A percentile compares a stretch with the other conserved stretches of the same genome.
phyloP scores from a whole-genome alignment of 768 basidiomycete species.

The Gelatoporia subvermispora region DNA sequence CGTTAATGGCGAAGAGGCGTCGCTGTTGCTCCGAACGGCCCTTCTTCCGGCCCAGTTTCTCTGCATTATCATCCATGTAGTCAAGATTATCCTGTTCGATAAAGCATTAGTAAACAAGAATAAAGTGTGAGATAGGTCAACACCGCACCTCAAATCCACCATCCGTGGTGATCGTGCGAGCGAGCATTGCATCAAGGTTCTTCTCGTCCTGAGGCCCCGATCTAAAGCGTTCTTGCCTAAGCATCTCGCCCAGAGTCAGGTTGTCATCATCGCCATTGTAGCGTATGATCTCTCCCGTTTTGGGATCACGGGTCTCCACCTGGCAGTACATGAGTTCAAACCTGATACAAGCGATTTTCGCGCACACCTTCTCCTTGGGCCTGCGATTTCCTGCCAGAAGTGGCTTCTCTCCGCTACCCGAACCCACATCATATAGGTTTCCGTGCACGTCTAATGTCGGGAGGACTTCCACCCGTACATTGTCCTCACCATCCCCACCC shows the following conservation, averaged over 20 bases:
- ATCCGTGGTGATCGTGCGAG: slow-evolving; percentile 82
- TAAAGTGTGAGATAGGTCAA: not conserved
- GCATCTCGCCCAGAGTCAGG: slow-evolving; percentile 82
- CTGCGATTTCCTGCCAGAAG: slow-evolving; percentile 64
- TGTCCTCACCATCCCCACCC: slow-evolving; percentile 34
- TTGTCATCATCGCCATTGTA: slow-evolving; percentile 90
- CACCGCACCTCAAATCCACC: slow-evolving; percentile 75
- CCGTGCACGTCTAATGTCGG: slow-evolving; percentile 87
- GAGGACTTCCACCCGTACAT: slow-evolving; percentile 73
- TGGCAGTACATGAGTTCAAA: slow-evolving; percentile 23
- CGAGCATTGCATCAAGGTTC: slow-evolving; percentile 85
- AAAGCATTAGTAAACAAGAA: not conserved
- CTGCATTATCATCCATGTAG: slow-evolving; percentile 96
- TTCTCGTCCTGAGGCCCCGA: slow-evolving; percentile 91
- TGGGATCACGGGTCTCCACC: slow-evolving; percentile 87
- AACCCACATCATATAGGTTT: slow-evolving; percentile 86
- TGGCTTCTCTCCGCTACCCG: slow-evolving; percentile 56
- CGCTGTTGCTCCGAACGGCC: slow-evolving; percentile 97
- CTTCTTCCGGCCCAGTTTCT: slow-evolving; percentile 86
- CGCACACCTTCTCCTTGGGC: slow-evolving; percentile 65
- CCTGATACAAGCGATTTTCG: not conserved
- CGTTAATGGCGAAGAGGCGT: slow-evolving; percentile 93
- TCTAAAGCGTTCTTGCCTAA: slow-evolving; percentile 87
- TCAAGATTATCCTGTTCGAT: slow-evolving; percentile 71
- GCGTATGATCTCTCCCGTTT: slow-evolving; percentile 85